Base-by-base conservation (phyloP, 371 early-diverging fungal genomes). In the Lichtheimia ornata region DNA sequence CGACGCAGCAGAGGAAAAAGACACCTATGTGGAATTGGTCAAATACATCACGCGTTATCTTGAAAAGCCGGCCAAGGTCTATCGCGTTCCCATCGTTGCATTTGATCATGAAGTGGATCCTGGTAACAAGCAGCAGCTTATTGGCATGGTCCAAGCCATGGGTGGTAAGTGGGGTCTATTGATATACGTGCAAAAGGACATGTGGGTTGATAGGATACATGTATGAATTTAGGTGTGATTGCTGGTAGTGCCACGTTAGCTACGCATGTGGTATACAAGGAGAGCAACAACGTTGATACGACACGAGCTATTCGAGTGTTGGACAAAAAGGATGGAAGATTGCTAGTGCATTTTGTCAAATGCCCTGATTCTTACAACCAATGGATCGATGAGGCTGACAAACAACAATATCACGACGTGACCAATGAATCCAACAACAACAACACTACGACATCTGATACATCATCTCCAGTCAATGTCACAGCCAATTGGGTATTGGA, bases 321-420 rank as follows among this genome's bases (percentile, higher is more conserved):
- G 71, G 69, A 24, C 73, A 77, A 53, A 73, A 77, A 63, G 73
- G 66, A 73, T 69, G 63, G 77, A 76, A 24, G 76, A 70, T 56
- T 77, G 78, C 43, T 17, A 0, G 74, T 93, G 1, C 93, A 93
- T 65, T 87, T 86, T 79, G 76, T 87, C 79, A 84, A 86, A 59
- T 79, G 86, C 50, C 93, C 93, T 4, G 90, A 88, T 61, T 91
- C 93, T 3, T 84, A 85, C 64, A 90, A 93, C 59, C 72, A 74
- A 20, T 88, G 89, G 86, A 70, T 88, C 13, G 63, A 79, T 15
- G 69, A 81, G 18, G 72, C 71, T 56, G 61, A 82, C 15, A 81
- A 84, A 42, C 53, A 58, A 45, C 49, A 41, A 50, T 56, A 62
- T 40, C 41, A 13, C 28, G 44, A 62, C 15, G 56, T 49, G 2